phyloP scores from a whole-genome alignment of 148 eudicot species.

The Persicaria maculosa region DNA sequence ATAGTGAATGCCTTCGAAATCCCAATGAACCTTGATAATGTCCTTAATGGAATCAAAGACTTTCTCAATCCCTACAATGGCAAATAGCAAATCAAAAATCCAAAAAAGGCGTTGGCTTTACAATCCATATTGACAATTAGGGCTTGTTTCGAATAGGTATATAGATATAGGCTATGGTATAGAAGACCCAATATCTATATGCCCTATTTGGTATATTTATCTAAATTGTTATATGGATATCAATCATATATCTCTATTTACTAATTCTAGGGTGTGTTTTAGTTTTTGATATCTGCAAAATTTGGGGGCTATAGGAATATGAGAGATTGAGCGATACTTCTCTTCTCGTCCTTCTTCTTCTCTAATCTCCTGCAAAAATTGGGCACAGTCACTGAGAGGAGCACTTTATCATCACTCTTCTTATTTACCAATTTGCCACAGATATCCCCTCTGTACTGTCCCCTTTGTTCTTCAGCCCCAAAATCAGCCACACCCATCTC shows the following conservation, averaged over 20 bases:
- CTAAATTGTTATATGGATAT: too few relatives aligned
- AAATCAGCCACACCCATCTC: not conserved
- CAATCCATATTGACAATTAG: not conserved
- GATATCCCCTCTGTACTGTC: slow-evolving; percentile 11
- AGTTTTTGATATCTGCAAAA: too few relatives aligned
- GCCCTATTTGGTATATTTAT: too few relatives aligned
- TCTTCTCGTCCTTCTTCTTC: too few relatives aligned
- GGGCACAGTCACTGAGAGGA: slow-evolving; percentile 8
- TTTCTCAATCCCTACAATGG: slow-evolving; percentile 57
- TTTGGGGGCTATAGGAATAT: too few relatives aligned
- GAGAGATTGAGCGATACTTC: too few relatives aligned
- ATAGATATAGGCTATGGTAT: too few relatives aligned
- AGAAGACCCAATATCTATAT: too few relatives aligned
- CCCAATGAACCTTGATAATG: slow-evolving; percentile 72
- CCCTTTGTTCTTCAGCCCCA: not conserved
- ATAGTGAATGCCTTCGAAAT: slow-evolving; percentile 84
- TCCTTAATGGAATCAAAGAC: slow-evolving; percentile 51
- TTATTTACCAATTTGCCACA: slow-evolving; percentile 14
- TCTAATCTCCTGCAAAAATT: too few relatives aligned
- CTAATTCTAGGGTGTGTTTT: too few relatives aligned
- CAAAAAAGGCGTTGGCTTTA: not conserved
- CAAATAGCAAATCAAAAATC: not conserved
- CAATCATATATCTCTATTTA: too few relatives aligned
- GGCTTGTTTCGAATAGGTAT: too few relatives aligned
- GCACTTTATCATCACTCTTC: not conserved